Base-by-base conservation (phyloP, 1,284 basidiomycete genomes). In the Cryptococcus hybrid region DNA sequence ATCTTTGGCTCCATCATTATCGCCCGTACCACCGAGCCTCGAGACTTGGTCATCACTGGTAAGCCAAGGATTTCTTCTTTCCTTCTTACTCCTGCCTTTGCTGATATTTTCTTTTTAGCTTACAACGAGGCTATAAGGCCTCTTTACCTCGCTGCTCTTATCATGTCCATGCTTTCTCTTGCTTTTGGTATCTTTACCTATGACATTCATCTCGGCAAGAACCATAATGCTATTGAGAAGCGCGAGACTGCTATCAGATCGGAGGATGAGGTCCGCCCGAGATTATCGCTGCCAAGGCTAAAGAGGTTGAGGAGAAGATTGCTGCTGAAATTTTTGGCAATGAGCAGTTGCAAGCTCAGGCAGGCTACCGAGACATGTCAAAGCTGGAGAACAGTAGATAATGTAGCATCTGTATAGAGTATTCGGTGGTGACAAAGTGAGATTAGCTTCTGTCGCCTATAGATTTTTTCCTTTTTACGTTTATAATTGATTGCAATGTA, bases 141-240 rank as follows among this genome's bases (percentile, higher is more conserved):
- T 15, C 61, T 74, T 39, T 61, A 63, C 43, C 60, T 71, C 42
- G 60, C 62, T 8, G 63, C 68, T 2, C 55, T 74, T 24, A 57
- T 63, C 53, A 55, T 68, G 11, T 62, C 60, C 9, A 51, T 63
- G 42, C 43, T 68, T 15, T 57, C 72, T 12, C 40, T 42, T n/a
- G n/a, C 40, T 42, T n/a, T 36, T 15, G 54, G 74, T 52, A 42
- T 70, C 39, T 63, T 64, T 39, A 63, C 63, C 35, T 61, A 47
- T 50, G 68, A 75, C 58, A 72, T 66, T 58, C 56, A 67, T 56
- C 68, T 74, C 24, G 67, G 61, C 52, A 56, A 65, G 34, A 54
- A 52, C 7, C 74, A 74, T 58, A 76, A 76, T 57, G 64, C 63
- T 13, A 62, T 74, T 43, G 71, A 72, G 52, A 47, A 59, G 13